phyloP scores from a whole-genome alignment of 768 basidiomycete species.

The Russula vinacea region DNA sequence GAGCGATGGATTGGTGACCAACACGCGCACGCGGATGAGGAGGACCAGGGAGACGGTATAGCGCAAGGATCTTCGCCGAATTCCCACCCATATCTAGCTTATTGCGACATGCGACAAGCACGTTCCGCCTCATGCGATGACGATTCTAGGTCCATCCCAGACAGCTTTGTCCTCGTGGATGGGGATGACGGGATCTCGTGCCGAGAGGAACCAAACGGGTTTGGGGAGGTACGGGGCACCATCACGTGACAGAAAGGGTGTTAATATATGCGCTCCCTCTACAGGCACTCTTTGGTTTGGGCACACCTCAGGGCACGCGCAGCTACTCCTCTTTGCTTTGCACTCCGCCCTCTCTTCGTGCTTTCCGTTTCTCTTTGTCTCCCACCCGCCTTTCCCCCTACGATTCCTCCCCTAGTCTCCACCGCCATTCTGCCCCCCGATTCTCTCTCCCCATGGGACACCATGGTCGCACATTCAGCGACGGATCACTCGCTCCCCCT shows the following conservation, averaged over 20 bases:
- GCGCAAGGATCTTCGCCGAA: constrained; percentile 32
- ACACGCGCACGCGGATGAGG: constrained; percentile 33
- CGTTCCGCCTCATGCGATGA: constrained; percentile 33
- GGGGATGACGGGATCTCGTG: constrained; percentile 32
- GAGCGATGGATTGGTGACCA: constrained; percentile 48
- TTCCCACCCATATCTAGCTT: constrained; percentile 44
- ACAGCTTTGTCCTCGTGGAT: constrained; percentile 45
- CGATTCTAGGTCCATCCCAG: constrained; percentile 39
- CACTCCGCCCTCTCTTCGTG: constrained; percentile 43
- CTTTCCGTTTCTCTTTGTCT: constrained; percentile 44
- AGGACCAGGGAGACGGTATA: constrained; percentile 29
- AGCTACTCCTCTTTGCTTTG: constrained; percentile 39
- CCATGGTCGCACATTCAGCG: constrained; percentile 43
- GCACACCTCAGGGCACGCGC: constrained; percentile 35
- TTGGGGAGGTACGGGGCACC: constrained; percentile 15
- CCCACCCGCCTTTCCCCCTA: constrained; percentile 38
- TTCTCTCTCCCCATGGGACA: constrained; percentile 9
- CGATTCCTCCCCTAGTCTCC: constrained; percentile 37
- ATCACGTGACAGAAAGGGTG: constrained; percentile 22
- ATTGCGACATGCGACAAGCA: constrained; percentile 38
- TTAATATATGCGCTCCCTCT: constrained; percentile 15
- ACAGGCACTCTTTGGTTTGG: constrained; percentile 28
- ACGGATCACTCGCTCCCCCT: constrained; percentile 16
- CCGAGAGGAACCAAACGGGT: constrained; percentile 15
- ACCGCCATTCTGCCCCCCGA: constrained; percentile 29